Base-by-base conservation (phyloP, 2,329 filamentous ascomycete species). In the Zymoseptoria ardabiliae region DNA sequence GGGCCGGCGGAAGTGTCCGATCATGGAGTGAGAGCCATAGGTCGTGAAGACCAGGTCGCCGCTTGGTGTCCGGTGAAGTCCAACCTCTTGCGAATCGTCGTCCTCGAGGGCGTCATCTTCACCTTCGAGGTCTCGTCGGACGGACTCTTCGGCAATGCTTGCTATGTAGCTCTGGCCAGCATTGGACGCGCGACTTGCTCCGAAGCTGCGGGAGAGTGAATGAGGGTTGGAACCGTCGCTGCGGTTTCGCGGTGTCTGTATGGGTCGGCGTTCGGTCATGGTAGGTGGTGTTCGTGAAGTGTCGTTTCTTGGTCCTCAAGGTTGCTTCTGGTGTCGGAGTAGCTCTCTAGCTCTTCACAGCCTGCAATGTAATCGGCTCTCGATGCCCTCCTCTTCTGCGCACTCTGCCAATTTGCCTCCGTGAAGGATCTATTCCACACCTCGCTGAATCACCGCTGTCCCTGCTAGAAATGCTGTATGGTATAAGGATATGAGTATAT, bases 1-100 rank as follows among this genome's bases (percentile, higher is more conserved):
- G 0, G 91, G 90, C 52, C 91, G 83, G 58, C 89, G 85, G 75
- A 94, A 96, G 30, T 83, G 83, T 41, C 82, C 81, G 19, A 80
- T 78, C 76, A 88, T 79, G 17, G 83, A 82, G 61, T 77, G 74
- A 48, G 66, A 58, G 45, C 60, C 61, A 58, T 66, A 56, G 23
- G 19, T 53, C 28, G 50, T 19, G 8, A 59, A 56, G 21, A 55
- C 52, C 22, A 65, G 59, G 53, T 60, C 56, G 1, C 58, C 56
- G 10, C 64, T 64, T 45, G 62, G 54, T 7, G 61, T 62, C 13
- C 63, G 60, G 19, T 60, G 59, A n/a, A 65, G 57, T 7, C 57
- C 54, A 10, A 64, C 56, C 7, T 56, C 62, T 19, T 60, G 50
- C 20, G 58, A 53, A n/a, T 59, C 60, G 13, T 66, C 60, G 13